Evolutionary conservation across 495 filamentous ascomycete species (phyloP).

Genomic region (Hypomontagnella submonticulosa): DNA sequence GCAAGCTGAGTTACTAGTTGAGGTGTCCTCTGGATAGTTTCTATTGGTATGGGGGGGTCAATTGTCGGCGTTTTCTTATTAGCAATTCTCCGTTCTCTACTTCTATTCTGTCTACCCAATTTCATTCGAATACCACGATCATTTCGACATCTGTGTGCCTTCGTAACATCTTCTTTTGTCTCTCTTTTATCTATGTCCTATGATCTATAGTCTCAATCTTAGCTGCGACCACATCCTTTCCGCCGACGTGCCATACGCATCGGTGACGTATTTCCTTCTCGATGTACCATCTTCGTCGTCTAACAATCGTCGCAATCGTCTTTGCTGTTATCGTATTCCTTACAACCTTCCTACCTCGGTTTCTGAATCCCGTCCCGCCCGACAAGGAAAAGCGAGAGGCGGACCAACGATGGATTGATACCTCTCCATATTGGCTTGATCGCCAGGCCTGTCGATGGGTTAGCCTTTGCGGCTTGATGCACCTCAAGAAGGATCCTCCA

Average conservation of each 20-base stretch:
- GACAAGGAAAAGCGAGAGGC: conserved; percentile 61
- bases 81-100: conserved; percentile 17
- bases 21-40: conserved; percentile 20
- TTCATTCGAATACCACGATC: conserved; percentile 34
- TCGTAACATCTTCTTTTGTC: neutral
- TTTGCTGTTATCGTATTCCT: conserved; percentile 50
- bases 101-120: conserved; percentile 24
- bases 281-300: conserved; percentile 53
- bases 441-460: conserved; percentile 79
- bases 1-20: conserved; percentile 22
- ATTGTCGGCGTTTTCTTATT: conserved; percentile 38
- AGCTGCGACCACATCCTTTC: conserved; percentile 9
- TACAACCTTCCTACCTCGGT: conserved; percentile 49
- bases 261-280: conserved; percentile 31
- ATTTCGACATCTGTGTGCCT: conserved; percentile 20
- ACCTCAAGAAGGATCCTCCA: conserved; percentile 65
- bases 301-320: conserved; percentile 44
- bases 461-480: conserved; percentile 73
- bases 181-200: conserved; percentile 22
- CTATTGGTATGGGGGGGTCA: conserved; percentile 33
- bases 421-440: conserved; percentile 76
- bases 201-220: conserved; percentile 12
- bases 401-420: conserved; percentile 76
- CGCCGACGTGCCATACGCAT: conserved; percentile 40
- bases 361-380: conserved; percentile 57